Evolutionary conservation across 176 grass and related monocot genomes (phyloP), one percentile per base, ranked within the genome.

Genomic region (Puya raimondii): DNA sequence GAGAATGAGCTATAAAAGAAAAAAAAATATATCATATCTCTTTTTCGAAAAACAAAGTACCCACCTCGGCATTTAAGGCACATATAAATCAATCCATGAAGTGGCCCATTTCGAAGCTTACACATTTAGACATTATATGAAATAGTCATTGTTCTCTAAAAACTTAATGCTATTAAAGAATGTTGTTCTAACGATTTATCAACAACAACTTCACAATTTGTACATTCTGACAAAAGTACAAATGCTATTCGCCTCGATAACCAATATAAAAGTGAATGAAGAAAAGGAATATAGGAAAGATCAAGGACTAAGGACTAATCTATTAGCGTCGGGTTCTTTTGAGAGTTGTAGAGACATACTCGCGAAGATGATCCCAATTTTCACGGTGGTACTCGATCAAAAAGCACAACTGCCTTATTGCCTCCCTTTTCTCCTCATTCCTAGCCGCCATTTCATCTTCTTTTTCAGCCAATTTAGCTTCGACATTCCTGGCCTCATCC

Each of bases 401-500:
- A 49, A 77, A 70, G 23, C 93, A 87, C 16, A 97, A 42, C 65
- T 92, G 93, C 64, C 83, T 97, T 80, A 97, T 92, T n/a, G 82
- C 89, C 77, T 97, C 93, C 66, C 80, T 82, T 74, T 97, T 97
- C 82, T 97, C 86, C 18, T 90, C 79, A 23, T 85, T 85, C 64
- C 75, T 92, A 77, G 75, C 42, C 42, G 73, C 69, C 71, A 91
- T 48, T 58, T 92, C 89, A 0, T 79, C 76, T 66, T 89, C 86
- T 72, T 85, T 77, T 52, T 58, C 29, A 49, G 18, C 52, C 65
- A 77, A 58, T 20, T 50, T 65, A 59, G 12, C 64, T 12, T 26
- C 52, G 9, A 68, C 4, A 16, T 17, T 50, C n/a, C 29, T 51
- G 20, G 51, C 17, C 65, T 68, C 33, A 53, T 42, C 27, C 18